Evolutionary conservation across 2,329 filamentous ascomycete genomes (phyloP).

Genomic region (Stemphylium beticola): DNA sequence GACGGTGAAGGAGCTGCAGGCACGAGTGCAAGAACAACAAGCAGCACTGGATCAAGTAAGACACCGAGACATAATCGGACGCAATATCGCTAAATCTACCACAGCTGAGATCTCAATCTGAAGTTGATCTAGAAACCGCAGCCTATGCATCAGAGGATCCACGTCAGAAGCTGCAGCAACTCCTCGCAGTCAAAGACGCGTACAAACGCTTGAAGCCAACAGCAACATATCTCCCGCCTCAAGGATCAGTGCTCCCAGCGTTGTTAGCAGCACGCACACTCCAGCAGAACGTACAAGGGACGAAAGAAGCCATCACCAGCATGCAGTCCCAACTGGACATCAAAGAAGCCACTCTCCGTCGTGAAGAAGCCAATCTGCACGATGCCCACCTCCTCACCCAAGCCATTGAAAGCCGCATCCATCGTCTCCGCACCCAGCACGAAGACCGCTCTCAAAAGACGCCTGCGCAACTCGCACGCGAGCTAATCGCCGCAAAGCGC

Average conservation of each 20-base stretch:
- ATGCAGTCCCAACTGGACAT: conserved; percentile 50
- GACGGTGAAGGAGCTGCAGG: conserved; percentile 71
- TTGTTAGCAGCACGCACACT: conserved; percentile 74
- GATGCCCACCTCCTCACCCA: conserved; percentile 56
- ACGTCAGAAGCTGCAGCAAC: conserved; percentile 51
- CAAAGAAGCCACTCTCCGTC: conserved; percentile 50
- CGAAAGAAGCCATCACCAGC: conserved; percentile 62
- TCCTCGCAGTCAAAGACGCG: conserved; percentile 64
- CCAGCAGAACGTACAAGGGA: conserved; percentile 68
- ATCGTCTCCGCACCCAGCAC: conserved; percentile 63
- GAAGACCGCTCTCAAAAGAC: conserved; percentile 64
- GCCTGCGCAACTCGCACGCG: conserved; percentile 66
- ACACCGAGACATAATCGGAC: background rate
- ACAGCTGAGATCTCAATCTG: conserved; percentile 53
- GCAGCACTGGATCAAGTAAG: conserved; percentile 55
- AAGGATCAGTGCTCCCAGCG: conserved; percentile 72
- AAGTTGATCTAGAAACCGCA: conserved; percentile 26
- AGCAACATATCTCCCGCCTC: conserved; percentile 69
- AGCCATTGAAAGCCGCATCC: conserved; percentile 64
- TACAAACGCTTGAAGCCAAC: conserved; percentile 68
- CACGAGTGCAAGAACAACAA: conserved; percentile 56
- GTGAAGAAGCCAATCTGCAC: conserved; percentile 54
- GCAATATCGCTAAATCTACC: conserved; percentile 27
- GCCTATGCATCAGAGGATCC: conserved; percentile 45
- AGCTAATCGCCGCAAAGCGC: conserved; percentile 67